These are phyloP conservation scores for Quercus suber DNA, from an alignment of 306 rosid species.

Conservation along the genomic window DNA sequence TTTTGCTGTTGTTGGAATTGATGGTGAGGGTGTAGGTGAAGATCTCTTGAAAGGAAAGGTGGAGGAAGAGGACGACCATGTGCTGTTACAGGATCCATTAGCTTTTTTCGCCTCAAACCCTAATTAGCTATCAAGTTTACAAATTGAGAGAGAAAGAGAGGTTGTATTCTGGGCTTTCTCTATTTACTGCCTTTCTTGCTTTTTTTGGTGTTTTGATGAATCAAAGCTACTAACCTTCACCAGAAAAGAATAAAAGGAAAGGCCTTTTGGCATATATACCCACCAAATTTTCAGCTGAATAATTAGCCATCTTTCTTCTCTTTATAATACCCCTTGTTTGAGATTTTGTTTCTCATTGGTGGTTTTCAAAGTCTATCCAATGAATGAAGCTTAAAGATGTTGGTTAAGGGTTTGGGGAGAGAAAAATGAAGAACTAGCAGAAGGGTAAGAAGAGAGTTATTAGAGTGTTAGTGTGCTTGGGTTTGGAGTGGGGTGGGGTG, in stretches of 20 bases:
- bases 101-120: slow-evolving; percentile 7
- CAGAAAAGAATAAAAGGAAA: not conserved
- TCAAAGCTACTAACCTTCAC: slow-evolving; percentile 27
- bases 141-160: slow-evolving; percentile 12
- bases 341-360: not conserved
- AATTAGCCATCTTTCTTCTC: slow-evolving; percentile 13
- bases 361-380: not conserved
- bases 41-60: slow-evolving; percentile 76
- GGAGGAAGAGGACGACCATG: slow-evolving; percentile 88
- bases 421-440: slow-evolving; percentile 18
- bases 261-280: not conserved
- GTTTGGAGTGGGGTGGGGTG: slow-evolving; percentile 33
- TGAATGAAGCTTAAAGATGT: slow-evolving; percentile 20
- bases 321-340: not conserved
- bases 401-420: slow-evolving; percentile 49
- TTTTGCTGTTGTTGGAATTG: slow-evolving; percentile 55
- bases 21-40: slow-evolving; percentile 72
- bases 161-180: not conserved
- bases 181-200: not conserved
- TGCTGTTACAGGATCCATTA: slow-evolving; percentile 82
- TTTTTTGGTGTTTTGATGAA: slow-evolving; percentile 18
- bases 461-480: slow-evolving; percentile 1
- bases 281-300: slow-evolving; percentile 33
- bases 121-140: not conserved
- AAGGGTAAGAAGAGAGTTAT: slow-evolving; percentile 26